Conservation (phyloP, 108 stramenopile genomes). For the Craspedostauros australis region DNA sequence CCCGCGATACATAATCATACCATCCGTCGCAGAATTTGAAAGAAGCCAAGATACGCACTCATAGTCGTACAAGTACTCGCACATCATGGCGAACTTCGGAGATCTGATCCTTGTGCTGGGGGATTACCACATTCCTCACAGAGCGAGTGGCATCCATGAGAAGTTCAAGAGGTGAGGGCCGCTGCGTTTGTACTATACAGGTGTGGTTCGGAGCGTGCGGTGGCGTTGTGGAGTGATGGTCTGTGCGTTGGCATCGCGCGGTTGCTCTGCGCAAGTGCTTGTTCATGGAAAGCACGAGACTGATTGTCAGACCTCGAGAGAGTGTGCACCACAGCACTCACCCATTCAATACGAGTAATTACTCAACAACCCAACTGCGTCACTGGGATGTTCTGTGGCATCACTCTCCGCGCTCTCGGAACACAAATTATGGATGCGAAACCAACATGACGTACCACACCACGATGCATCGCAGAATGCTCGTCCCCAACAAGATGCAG, state of each 20-base stretch:
- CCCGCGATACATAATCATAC: too few species aligned
- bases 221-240: not conserved
- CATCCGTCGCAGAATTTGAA: too few species aligned
- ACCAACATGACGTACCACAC: not conserved
- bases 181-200: not conserved
- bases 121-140: constrained; percentile 92
- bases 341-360: too few species aligned
- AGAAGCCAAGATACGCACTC: too few species aligned
- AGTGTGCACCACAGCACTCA: too few species aligned
- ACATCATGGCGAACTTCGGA: constrained; percentile 84
- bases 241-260: not conserved
- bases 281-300: too few species aligned
- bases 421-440: too few species aligned
- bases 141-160: constrained; percentile 85
- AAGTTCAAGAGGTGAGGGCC: constrained; percentile 69
- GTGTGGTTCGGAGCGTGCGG: not conserved
- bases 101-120: constrained; percentile 90
- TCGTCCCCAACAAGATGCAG: constrained; percentile 98
- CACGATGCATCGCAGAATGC: constrained; percentile 62
- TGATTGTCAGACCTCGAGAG: too few species aligned
- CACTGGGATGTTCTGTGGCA: too few species aligned
- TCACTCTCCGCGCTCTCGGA: not conserved
- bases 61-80: too few species aligned
- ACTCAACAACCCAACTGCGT: too few species aligned
- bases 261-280: too few species aligned